Evolutionary conservation across 768 basidiomycete species (phyloP), one percentile per base, ranked within the genome.

Genomic region (Cubamyces lactineus): DNA sequence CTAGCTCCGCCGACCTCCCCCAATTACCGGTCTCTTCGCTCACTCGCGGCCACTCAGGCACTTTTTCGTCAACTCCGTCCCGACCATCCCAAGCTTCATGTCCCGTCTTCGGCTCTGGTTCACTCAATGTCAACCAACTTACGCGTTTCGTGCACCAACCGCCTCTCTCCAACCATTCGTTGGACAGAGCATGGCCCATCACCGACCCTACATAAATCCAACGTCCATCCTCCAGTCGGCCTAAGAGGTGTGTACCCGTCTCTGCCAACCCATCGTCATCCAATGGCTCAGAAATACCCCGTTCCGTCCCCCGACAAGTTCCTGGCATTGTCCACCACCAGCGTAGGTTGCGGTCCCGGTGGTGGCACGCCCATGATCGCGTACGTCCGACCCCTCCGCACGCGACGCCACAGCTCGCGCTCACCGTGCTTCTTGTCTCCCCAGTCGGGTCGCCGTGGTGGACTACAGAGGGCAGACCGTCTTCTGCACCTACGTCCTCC

Each of bases 301-400:
- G 49, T 67, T n/a, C 73, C 72, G n/a, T 12, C 65, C 50, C 41
- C 69, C 1, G 72, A 86, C 75, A 80, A 81, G 57, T 79, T 86
- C 64, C 72, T 88, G 45, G 81, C 86, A 7, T 72, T 92, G 45
- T 83, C 88, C 16, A 90, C 70, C 65, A 68, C 69, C 2, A 70
- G 71, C 41, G 87, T 92, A n/a, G 91, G 91, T 13, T 87, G 89
- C 40, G 90, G 90, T 28, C 86, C 88, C 17, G 90, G 91, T 3
- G 91, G 91, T 7, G 87, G 87, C 16, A 93, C 91, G 1, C 83
- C 86, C 41, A 89, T 93, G 86, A 78, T 93, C 39, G 91, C 90
- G 91, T 92, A 77, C 64, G 87, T 80, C 45, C 13, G 19, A 15
- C 41, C 23, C 40, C 16, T 40, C 54, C 30, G n/a, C 38, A 43